phyloP scores from a whole-genome alignment of 352 stramenopile species.

The Peronosclerospora sorghi region DNA sequence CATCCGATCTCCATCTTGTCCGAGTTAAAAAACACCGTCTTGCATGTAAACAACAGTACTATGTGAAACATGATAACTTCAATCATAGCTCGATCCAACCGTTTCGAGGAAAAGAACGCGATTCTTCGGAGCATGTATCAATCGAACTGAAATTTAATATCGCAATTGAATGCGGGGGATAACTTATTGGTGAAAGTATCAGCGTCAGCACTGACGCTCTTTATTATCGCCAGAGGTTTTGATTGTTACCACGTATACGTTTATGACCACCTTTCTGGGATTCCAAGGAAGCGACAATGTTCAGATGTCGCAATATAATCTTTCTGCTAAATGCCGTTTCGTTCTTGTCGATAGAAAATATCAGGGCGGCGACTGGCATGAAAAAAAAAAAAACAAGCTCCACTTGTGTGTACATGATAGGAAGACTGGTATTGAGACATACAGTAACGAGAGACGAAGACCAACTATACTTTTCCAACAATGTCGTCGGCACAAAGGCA shows the following conservation, averaged over 20 bases:
- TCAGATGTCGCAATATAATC: constrained; percentile 47
- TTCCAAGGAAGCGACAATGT: constrained; percentile 52
- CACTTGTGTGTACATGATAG: constrained; percentile 31
- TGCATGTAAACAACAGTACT: constrained; percentile 73
- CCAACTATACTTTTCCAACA: constrained; percentile 34
- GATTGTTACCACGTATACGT: constrained; percentile 50
- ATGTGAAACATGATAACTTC: constrained; percentile 68
- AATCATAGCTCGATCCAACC: constrained; percentile 51
- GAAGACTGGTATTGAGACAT: constrained; percentile 50
- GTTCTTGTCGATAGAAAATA: constrained; percentile 56
- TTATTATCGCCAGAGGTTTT: constrained; percentile 61
- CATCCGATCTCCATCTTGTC: constrained; percentile 75
- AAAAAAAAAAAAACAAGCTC: constrained; percentile 46
- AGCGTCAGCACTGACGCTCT: constrained; percentile 41
- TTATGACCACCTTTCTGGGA: constrained; percentile 34
- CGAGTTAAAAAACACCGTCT: constrained; percentile 66
- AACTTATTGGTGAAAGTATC: constrained; percentile 72
- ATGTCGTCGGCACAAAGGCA: constrained; percentile 9
- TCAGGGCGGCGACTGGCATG: constrained; percentile 51
- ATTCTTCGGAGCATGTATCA: constrained; percentile 67
- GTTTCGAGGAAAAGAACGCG: constrained; percentile 50
- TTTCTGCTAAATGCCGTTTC: constrained; percentile 58
- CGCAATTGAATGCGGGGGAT: constrained; percentile 52
- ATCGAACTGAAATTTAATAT: constrained; percentile 74
- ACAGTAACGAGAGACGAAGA: constrained; percentile 51